phyloP scores from a whole-genome alignment of 2,329 filamentous ascomycete genomes.

The Talaromyces funiculosus region DNA sequence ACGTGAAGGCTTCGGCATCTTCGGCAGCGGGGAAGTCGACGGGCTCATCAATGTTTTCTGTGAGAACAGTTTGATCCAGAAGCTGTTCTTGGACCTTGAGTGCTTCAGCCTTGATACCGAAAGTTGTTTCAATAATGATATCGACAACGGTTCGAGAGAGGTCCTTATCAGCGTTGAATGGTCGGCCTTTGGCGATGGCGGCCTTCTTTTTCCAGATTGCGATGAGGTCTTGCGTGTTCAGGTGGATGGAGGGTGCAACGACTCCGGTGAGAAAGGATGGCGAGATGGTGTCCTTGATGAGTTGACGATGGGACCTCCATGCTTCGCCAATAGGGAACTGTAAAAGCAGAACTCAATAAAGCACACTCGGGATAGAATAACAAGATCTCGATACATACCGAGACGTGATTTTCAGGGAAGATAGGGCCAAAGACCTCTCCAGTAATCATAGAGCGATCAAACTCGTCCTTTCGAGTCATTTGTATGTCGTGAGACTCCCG shows the following conservation, averaged over 20 bases:
- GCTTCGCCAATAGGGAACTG: background rate
- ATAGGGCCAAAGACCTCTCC: slow-evolving; percentile 2
- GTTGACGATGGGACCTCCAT: background rate
- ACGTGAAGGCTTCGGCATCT: background rate
- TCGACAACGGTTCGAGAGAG: background rate
- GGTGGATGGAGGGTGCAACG: background rate
- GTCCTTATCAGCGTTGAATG: background rate
- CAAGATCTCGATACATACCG: background rate
- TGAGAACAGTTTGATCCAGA: background rate
- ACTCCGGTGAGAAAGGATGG: background rate
- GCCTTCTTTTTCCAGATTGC: background rate
- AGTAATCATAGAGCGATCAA: slow-evolving; percentile 15
- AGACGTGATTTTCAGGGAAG: background rate
- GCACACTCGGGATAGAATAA: background rate
- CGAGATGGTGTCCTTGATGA: background rate
- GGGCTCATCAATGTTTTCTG: background rate
- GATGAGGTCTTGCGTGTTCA: background rate
- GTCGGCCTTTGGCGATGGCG: background rate
- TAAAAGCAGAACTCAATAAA: background rate
- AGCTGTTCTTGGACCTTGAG: background rate
- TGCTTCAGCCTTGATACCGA: background rate
- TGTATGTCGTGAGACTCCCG: slow-evolving; percentile 19
- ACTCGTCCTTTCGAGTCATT: slow-evolving; percentile 18
- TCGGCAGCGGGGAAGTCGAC: background rate
- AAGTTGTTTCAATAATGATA: background rate